Evolutionary conservation across 2,329 filamentous ascomycete genomes (phyloP).

Genomic region (Colletotrichum higginsianum): DNA sequence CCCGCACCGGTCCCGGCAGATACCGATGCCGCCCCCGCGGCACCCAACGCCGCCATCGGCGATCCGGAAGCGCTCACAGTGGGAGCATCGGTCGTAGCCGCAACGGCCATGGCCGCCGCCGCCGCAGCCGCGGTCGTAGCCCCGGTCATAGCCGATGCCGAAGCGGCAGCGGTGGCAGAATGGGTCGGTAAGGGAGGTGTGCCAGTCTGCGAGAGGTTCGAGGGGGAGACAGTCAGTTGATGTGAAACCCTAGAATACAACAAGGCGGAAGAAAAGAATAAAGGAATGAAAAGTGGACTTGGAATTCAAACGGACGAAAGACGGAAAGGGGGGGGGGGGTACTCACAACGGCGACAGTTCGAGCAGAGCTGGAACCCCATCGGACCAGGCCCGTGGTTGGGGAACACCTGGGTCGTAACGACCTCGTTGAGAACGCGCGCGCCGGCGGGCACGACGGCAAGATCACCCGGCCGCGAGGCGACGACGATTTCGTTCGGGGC

Average conservation of each 20-base stretch:
- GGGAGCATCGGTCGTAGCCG: constrained; percentile 4
- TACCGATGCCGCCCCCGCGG: neutral
- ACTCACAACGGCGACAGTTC: constrained; percentile 18
- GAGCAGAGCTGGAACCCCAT: constrained; percentile 14
- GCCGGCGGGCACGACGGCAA: neutral
- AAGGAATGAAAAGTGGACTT: neutral
- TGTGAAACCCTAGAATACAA: neutral
- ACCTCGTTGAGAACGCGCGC: constrained; percentile 11
- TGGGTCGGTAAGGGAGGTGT: neutral
- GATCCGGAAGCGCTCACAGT: constrained; percentile 7
- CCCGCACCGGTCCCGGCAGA: constrained; percentile 16
- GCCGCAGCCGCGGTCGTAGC: neutral
- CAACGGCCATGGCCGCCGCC: neutral
- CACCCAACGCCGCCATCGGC: neutral
- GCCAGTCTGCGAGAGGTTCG: constrained; percentile 5
- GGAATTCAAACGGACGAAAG: neutral
- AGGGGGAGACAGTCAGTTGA: too few species aligned
- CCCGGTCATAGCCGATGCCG: neutral
- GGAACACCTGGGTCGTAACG: neutral
- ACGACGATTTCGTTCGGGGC: neutral
- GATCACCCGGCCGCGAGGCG: neutral
- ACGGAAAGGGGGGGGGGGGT: neutral
- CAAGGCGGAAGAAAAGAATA: neutral
- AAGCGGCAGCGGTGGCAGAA: constrained; percentile 17
- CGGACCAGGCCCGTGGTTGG: neutral